These are phyloP conservation scores for Carpinus viminea DNA, from an alignment of 306 rosid species.

Conservation along the genomic window DNA sequence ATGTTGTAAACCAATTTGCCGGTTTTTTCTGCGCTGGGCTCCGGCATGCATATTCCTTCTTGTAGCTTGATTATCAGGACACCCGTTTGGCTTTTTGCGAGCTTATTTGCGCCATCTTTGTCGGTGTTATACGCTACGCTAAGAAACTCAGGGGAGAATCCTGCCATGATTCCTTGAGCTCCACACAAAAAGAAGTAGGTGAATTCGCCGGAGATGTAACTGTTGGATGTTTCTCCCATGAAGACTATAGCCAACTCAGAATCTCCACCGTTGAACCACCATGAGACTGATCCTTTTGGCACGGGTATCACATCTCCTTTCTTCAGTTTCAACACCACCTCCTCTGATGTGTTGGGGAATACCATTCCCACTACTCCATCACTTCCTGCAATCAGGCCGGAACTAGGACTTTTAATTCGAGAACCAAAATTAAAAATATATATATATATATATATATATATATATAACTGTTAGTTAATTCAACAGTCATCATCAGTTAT, in stretches of 20 bases:
- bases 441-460: too few species aligned
- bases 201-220: slow-evolving; percentile 44
- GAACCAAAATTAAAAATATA: too few species aligned
- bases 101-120: slow-evolving; percentile 30
- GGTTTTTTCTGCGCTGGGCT: slow-evolving; percentile 26
- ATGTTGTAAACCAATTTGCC: slow-evolving; percentile 43
- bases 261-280: slow-evolving; percentile 76
- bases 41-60: slow-evolving; percentile 33
- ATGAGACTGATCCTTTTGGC: slow-evolving; percentile 51
- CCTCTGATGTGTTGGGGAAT: slow-evolving; percentile 26
- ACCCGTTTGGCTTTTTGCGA: slow-evolving; percentile 53
- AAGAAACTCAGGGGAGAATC: slow-evolving; percentile 49
- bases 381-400: too few species aligned
- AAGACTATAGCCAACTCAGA: slow-evolving; percentile 37
- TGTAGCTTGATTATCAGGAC: slow-evolving; percentile 35
- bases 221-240: slow-evolving; percentile 52
- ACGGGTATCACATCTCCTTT: slow-evolving; percentile 60
- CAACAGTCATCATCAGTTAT: too few species aligned
- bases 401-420: too few species aligned
- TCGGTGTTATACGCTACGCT: slow-evolving; percentile 26
- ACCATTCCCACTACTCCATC: slow-evolving; percentile 54
- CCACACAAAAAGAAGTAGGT: slow-evolving; percentile 54
- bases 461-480: too few species aligned
- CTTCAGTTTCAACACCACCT: slow-evolving; percentile 47
- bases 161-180: slow-evolving; percentile 32